Conservation (phyloP, 1,284 basidiomycete species). For the Sanguinoderma infundibulare region DNA sequence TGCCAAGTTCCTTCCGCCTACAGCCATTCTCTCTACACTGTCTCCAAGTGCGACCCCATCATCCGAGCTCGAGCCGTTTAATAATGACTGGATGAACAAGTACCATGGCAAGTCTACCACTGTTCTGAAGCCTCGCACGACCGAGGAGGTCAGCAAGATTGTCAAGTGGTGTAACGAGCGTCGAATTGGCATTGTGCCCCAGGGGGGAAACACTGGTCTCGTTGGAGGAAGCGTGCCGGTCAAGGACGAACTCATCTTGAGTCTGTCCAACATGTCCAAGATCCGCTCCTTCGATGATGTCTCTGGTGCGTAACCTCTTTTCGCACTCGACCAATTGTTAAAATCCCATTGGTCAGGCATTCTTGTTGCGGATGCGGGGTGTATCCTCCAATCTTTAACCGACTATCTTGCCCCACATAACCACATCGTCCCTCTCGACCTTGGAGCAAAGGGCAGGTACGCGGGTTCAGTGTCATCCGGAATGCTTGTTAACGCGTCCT, state of each 20-base stretch:
- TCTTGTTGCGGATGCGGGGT: slow-evolving; percentile 87
- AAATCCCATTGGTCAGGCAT: slow-evolving; percentile 50
- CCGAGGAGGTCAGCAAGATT: slow-evolving; percentile 87
- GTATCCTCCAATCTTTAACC: slow-evolving; percentile 91
- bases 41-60: slow-evolving; percentile 48
- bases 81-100: slow-evolving; percentile 98
- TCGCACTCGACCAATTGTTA: slow-evolving; percentile 15
- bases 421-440: slow-evolving; percentile 97
- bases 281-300: slow-evolving; percentile 93
- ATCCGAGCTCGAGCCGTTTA: slow-evolving; percentile 83
- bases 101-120: slow-evolving; percentile 86
- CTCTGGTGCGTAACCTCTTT: slow-evolving; percentile 62
- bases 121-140: slow-evolving; percentile 89
- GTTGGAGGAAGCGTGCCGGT: slow-evolving; percentile 97
- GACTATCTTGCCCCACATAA: slow-evolving; percentile 88
- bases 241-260: slow-evolving; percentile 89
- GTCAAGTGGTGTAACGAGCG: slow-evolving; percentile 84
- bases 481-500: not conserved
- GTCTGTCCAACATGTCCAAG: slow-evolving; percentile 81
- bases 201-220: slow-evolving; percentile 98
- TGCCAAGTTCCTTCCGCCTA: slow-evolving; percentile 58
- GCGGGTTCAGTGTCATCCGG: slow-evolving; percentile 25
- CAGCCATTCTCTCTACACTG: slow-evolving; percentile 69
- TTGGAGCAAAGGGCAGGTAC: slow-evolving; percentile 96
- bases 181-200: slow-evolving; percentile 89